These are phyloP conservation scores for Ophiostoma pallidulum DNA, from an alignment of 2,329 filamentous ascomycete genomes.

Conservation along the genomic window DNA sequence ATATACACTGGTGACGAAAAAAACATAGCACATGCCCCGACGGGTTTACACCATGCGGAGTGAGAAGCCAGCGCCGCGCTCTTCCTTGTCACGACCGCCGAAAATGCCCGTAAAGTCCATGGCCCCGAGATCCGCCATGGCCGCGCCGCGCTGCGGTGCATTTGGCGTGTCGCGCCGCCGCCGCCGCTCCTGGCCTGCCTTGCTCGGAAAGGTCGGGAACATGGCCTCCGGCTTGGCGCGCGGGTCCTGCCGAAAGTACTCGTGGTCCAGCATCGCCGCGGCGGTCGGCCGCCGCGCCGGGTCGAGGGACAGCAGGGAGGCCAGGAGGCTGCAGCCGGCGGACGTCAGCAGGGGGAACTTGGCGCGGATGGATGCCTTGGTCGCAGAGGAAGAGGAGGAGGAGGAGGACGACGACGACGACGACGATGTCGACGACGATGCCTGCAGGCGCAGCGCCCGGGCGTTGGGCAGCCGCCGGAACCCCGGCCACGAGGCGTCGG, in stretches of 20 bases:
- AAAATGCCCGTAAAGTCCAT: constrained; percentile 66
- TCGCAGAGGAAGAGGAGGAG: too few species aligned
- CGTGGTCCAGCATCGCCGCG: constrained; percentile 62
- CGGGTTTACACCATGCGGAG: constrained; percentile 47
- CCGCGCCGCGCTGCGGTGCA: constrained; percentile 70
- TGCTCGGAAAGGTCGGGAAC: constrained; percentile 95
- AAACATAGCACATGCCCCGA: too few species aligned
- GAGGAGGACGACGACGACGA: constrained; percentile 33
- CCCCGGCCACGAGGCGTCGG: constrained; percentile 71
- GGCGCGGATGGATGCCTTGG: constrained; percentile 55
- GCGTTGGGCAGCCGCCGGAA: constrained; percentile 86
- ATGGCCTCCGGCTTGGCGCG: constrained; percentile 81
- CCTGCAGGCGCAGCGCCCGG: constrained; percentile 62
- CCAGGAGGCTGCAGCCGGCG: constrained; percentile 62
- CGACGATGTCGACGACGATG: constrained; percentile 27
- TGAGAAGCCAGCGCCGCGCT: constrained; percentile 55
- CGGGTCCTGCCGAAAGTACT: constrained; percentile 83
- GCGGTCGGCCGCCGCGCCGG: constrained; percentile 63
- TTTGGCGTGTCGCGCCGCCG: constrained; percentile 65
- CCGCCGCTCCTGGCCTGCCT: constrained; percentile 81
- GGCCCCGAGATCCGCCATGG: constrained; percentile 45
- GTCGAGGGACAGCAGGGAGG: constrained; percentile 62
- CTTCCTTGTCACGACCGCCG: constrained; percentile 53
- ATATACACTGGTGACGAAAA: too few species aligned
- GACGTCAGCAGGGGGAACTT: constrained; percentile 74